Conservation (phyloP, 1,284 basidiomycete species). For the Apiotrichum brassicae region DNA sequence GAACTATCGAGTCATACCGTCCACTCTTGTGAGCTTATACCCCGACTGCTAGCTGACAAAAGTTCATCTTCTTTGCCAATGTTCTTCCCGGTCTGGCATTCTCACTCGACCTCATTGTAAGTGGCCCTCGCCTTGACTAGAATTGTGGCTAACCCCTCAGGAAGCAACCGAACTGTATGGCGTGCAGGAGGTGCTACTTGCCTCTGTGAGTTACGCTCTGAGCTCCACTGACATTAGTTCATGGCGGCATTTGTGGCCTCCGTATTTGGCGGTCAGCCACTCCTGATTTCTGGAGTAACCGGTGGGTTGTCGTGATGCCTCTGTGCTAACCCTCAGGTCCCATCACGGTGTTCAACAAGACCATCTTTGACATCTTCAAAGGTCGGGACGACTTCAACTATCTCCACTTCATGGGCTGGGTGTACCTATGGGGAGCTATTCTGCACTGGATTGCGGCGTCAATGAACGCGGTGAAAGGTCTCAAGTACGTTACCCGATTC, state of each 20-base stretch:
- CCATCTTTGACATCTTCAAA: slow-evolving; percentile 70
- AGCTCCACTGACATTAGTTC: slow-evolving; percentile 52
- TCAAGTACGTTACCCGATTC: slow-evolving; percentile 80
- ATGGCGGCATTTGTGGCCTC: slow-evolving; percentile 90
- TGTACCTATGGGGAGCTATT: slow-evolving; percentile 87
- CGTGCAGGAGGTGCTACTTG: slow-evolving; percentile 68
- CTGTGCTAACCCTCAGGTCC: slow-evolving; percentile 53
- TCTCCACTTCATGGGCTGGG: slow-evolving; percentile 84
- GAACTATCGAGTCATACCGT: slow-evolving; percentile 62
- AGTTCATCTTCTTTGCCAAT: slow-evolving; percentile 46
- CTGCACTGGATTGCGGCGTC: slow-evolving; percentile 82
- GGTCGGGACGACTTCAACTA: slow-evolving; percentile 52
- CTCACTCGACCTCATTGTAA: slow-evolving; percentile 77
- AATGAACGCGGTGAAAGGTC: slow-evolving; percentile 75
- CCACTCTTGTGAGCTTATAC: slow-evolving; percentile 49
- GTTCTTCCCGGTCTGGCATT: slow-evolving; percentile 82
- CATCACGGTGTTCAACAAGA: slow-evolving; percentile 87
- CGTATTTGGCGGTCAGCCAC: slow-evolving; percentile 80
- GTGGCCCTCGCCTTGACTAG: slow-evolving; percentile 9
- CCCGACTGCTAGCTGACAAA: slow-evolving; percentile 24
- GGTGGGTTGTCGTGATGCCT: slow-evolving; percentile 50
- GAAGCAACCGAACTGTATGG: slow-evolving; percentile 83
- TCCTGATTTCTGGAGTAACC: slow-evolving; percentile 90
- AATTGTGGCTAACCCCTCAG: slow-evolving; percentile 8
- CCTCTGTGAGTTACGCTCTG: slow-evolving; percentile 34